Conservation (phyloP, 805 yeast species). For the Monosporozyma yasuniensis region DNA sequence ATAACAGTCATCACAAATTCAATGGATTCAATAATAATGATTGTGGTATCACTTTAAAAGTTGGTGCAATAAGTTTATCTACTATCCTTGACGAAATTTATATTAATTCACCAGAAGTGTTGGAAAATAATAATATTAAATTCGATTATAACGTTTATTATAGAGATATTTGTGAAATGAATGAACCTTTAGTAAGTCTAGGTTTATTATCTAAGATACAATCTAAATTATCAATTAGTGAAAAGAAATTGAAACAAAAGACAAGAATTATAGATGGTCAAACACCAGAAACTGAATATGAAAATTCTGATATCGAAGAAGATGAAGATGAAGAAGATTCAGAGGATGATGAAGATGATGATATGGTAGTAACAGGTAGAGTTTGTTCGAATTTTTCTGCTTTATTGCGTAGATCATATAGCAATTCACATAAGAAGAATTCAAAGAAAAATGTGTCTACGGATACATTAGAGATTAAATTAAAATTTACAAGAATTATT, state of each 20-base stretch:
- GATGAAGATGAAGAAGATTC: constrained; percentile 12
- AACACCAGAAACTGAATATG: background rate
- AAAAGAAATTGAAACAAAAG: background rate
- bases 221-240: constrained; percentile 7
- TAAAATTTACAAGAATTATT: constrained; percentile 25
- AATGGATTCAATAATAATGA: background rate
- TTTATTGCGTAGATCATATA: constrained; percentile 22
- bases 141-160: constrained; percentile 29
- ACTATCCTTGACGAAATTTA: constrained; percentile 25
- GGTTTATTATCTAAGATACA: constrained; percentile 29
- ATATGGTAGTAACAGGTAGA: constrained; percentile 25
- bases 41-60: constrained; percentile 8
- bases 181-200: constrained; percentile 30
- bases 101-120: constrained; percentile 28
- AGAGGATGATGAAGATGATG: constrained; percentile 14
- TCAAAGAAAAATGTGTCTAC: constrained; percentile 6
- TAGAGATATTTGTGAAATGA: constrained; percentile 27
- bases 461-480: constrained; percentile 29
- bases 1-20: no score
- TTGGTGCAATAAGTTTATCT: constrained; percentile 25
- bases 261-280: background rate
- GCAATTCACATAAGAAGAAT: constrained; percentile 11
- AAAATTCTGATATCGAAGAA: constrained; percentile 1
- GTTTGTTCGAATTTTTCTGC: constrained; percentile 31
- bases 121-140: constrained; percentile 9